These are phyloP conservation scores for Chlorella sp. DNA, from an alignment of 139 green algal species.

Conservation along the genomic window DNA sequence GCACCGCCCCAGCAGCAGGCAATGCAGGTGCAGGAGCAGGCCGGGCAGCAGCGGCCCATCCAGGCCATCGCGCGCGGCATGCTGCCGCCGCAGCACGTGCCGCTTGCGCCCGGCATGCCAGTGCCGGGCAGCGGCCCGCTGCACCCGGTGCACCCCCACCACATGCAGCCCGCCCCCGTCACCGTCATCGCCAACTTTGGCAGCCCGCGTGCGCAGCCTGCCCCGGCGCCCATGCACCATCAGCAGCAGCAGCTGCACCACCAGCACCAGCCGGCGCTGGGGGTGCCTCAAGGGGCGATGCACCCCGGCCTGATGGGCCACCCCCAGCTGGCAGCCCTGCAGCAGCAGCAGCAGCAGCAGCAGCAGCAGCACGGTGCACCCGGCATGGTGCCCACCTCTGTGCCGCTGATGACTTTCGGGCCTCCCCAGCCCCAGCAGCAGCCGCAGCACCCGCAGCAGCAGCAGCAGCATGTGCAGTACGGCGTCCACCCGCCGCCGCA, in stretches of 20 bases:
- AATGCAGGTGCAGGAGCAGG: not conserved
- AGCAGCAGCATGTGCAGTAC: not conserved
- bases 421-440: not conserved
- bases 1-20: not conserved
- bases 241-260: not conserved
- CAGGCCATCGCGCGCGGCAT: not conserved
- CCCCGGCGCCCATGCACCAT: not conserved
- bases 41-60: not conserved
- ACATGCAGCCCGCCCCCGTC: not conserved
- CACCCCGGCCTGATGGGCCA: slow-evolving; percentile 4
- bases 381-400: not conserved
- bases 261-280: not conserved
- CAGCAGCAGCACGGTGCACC: not conserved
- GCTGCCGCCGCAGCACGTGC: not conserved
- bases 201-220: too few relatives aligned
- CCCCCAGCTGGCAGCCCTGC: not conserved
- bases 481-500: not conserved
- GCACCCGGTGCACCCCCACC: not conserved
- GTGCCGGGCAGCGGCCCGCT: not conserved
- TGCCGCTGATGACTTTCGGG: slow-evolving; percentile 41
- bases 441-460: not conserved
- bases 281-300: not conserved
- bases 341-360: slow-evolving; percentile 9
- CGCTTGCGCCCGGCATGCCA: not conserved
- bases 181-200: not conserved